These are phyloP conservation scores for Saccharum spontaneum DNA, from an alignment of 176 grass and related monocot species.

Conservation along the genomic window DNA sequence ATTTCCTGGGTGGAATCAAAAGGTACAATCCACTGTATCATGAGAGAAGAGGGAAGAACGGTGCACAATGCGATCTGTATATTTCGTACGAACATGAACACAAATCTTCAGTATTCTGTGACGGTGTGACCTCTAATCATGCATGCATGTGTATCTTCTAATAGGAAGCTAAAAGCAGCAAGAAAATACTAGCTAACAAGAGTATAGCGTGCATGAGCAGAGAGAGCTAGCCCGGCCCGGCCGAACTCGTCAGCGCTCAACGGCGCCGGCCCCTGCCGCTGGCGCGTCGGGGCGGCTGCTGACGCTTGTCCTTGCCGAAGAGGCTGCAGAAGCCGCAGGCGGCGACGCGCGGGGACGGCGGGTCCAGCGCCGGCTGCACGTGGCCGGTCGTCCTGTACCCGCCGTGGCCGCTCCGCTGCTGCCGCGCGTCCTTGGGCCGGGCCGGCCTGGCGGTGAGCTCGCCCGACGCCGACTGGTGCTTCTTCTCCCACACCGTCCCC, in stretches of 20 bases:
- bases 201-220: neutral
- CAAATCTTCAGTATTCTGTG: neutral
- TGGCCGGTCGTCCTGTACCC: conserved; percentile 54
- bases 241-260: neutral
- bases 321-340: conserved; percentile 73
- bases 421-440: neutral
- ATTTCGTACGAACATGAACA: neutral
- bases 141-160: neutral
- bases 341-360: conserved; percentile 78
- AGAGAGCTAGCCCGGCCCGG: neutral
- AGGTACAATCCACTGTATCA: neutral
- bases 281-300: neutral
- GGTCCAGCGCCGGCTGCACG: conserved; percentile 62
- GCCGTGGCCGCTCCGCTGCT: conserved; percentile 36
- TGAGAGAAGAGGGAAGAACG: neutral
- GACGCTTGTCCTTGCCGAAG: conserved; percentile 57
- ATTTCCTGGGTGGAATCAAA: neutral
- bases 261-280: conserved; percentile 11
- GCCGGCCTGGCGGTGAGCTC: conserved; percentile 37
- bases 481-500: conserved; percentile 79
- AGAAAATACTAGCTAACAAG: neutral
- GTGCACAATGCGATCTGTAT: neutral
- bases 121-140: neutral
- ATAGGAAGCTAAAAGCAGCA: neutral
- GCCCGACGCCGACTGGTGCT: conserved; percentile 39